Conservation (phyloP, 2,329 filamentous ascomycete species). For the Pyrenochaeta sp. region DNA sequence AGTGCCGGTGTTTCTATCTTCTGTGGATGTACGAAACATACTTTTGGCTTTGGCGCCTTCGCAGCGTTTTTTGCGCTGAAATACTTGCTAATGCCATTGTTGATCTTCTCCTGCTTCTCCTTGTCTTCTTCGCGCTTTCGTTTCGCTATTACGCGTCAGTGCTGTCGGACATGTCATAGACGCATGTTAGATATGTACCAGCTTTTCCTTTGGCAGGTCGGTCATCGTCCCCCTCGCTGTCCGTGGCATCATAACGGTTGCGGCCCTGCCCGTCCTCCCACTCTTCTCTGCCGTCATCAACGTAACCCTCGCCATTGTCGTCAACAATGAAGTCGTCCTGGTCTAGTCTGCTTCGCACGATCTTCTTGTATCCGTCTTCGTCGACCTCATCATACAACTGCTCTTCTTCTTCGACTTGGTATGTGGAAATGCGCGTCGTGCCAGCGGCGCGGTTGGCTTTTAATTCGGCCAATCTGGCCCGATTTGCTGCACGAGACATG, state of each 20-base stretch:
- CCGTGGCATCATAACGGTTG: conserved; percentile 68
- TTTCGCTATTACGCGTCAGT: conserved; percentile 68
- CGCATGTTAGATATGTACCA: conserved; percentile 50
- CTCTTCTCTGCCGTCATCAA: conserved; percentile 88
- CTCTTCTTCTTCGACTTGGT: conserved; percentile 84
- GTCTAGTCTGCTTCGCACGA: conserved; percentile 87
- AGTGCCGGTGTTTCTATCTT: conserved; percentile 14
- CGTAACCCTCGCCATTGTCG: conserved; percentile 96
- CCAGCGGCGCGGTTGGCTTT: conserved; percentile 84
- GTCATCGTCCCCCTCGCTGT: conserved; percentile 79
- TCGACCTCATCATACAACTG: conserved; percentile 96
- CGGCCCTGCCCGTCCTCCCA: conserved; percentile 74
- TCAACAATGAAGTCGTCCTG: conserved; percentile 98
- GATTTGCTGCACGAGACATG: conserved; percentile 48
- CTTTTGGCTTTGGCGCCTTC: conserved; percentile 80
- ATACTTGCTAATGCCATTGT: conserved; percentile 92
- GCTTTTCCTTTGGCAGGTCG: conserved; percentile 66
- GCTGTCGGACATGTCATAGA: conserved; percentile 4
- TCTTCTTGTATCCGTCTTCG: conserved; percentile 96
- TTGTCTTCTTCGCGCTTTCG: conserved; percentile 88
- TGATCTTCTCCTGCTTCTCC: conserved; percentile 83
- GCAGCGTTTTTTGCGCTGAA: conserved; percentile 78
- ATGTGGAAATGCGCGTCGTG: conserved; percentile 88
- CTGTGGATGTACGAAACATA: conserved; percentile 49
- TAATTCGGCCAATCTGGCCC: conserved; percentile 71